Base-by-base conservation (phyloP, 2,329 filamentous ascomycete species). In the Thielaviopsis euricoi region DNA sequence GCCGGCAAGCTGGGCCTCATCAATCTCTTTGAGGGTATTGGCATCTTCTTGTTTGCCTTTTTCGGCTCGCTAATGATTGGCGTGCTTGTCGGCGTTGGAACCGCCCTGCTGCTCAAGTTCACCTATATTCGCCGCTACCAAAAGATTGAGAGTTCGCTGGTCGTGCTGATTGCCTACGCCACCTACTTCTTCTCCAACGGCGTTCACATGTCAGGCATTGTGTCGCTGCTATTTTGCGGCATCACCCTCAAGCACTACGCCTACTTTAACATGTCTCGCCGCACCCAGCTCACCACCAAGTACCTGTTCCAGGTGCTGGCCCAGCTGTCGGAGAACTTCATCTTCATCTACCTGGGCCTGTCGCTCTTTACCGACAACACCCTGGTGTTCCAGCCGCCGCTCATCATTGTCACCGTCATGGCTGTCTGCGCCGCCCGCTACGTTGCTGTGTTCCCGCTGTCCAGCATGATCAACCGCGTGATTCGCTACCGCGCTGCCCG, bases 251-350 rank as follows among this genome's bases (percentile, higher is more conserved):
- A 98, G 71, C 93, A 98, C 69, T 98, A 98, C 67, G 93, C 93
- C 62, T 98, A 98, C 73, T 96, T 97, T 77, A 98, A 98, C 74
- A 98, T 98, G 93, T 98, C 93, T 29, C 84, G 93, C 53, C 85
- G 93, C 62, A 97, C 93, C 1, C 93, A 98, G 69, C 83, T 98
- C 62, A 95, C 93, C 17, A 98, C 93, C 56, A 98, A 98, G 70
- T 98, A 95, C 71, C 79, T 96, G 59, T 98, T 98, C 73, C 89
- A 95, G 69, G 85, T 95, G 62, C 84, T 94, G 64, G 88, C 93
- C 3, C 93, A 98, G 70, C 73, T 98, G 52, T 95, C 91, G 0
- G 93, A 98, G 72, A 98, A 98, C 71, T 98, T 98, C 69, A 98
- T 98, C 71, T 98, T 98, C 74, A 98, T 98, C 70, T 98, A 98